Percentiles rank a stretch among this genome's conserved stretches.
These are phyloP conservation scores for Penicillium oxalicum DNA, from an alignment of 2,329 filamentous ascomycete genomes.

Conservation along the genomic window DNA sequence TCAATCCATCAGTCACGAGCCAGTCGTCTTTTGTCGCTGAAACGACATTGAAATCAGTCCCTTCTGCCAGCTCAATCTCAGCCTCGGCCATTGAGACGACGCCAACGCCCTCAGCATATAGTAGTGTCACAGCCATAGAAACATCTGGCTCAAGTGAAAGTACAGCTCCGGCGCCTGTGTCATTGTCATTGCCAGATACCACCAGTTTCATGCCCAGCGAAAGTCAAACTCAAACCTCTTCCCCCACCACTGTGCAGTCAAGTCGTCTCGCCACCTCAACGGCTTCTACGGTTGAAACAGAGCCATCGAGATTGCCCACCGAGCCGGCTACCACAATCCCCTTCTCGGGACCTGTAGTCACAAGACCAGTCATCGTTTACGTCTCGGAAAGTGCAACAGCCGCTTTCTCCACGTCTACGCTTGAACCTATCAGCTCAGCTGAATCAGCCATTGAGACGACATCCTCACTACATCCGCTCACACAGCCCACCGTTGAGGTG, in stretches of 20 bases:
- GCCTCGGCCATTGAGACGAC: neutral
- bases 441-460: neutral
- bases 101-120: neutral
- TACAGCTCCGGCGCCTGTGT: neutral
- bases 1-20: neutral
- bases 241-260: neutral
- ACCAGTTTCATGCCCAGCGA: neutral
- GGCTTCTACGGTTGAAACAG: neutral
- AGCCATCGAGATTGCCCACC: neutral
- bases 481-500: neutral
- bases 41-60: neutral
- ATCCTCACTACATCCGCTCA: neutral
- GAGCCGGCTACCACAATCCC: neutral
- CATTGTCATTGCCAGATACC: neutral
- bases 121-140: neutral
- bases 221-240: neutral
- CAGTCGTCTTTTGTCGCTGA: neutral
- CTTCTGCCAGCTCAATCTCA: neutral
- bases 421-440: neutral
- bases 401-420: constrained; percentile 3
- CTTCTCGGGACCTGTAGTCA: neutral
- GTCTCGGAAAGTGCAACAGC: neutral
- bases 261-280: neutral
- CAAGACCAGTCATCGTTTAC: neutral
- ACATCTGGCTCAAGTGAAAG: neutral